phyloP scores from a whole-genome alignment of 352 stramenopile genomes.

The Pythium biforme region DNA sequence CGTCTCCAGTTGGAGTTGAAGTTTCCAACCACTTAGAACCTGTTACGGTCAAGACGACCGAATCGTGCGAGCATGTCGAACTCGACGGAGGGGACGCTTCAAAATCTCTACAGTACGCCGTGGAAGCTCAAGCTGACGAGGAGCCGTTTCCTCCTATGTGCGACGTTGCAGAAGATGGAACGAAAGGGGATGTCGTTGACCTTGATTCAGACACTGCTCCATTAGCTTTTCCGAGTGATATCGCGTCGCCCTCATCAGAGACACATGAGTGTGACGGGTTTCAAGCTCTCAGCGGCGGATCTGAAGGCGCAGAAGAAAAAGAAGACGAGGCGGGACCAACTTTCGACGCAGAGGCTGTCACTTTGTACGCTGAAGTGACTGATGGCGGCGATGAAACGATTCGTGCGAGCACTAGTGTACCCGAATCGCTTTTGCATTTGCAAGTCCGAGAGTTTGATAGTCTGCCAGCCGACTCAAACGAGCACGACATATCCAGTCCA shows the following conservation, averaged over 20 bases:
- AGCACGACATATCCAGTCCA: neutral
- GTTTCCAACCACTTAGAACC: too few relatives aligned
- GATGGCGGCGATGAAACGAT: neutral
- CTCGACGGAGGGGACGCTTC: too few relatives aligned
- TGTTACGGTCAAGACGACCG: too few relatives aligned
- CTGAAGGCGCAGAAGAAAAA: neutral
- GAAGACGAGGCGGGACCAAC: neutral
- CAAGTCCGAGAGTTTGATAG: neutral
- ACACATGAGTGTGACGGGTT: neutral
- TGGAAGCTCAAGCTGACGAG: neutral
- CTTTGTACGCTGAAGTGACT: constrained; percentile 13
- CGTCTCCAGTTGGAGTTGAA: too few relatives aligned
- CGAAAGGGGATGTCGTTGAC: neutral
- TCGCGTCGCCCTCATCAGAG: neutral
- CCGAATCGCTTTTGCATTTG: neutral
- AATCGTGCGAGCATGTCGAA: too few relatives aligned
- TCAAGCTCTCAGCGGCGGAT: neutral
- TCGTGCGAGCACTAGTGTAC: neutral
- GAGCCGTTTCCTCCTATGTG: neutral
- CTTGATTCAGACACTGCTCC: neutral
- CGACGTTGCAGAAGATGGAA: neutral
- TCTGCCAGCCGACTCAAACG: neutral
- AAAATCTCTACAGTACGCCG: too few relatives aligned
- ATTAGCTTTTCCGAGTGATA: neutral
- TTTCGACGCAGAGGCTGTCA: constrained; percentile 8